Evolutionary conservation across 164 flowering plant genomes (phyloP).

Genomic region (Magnolia kwangsiensis): DNA sequence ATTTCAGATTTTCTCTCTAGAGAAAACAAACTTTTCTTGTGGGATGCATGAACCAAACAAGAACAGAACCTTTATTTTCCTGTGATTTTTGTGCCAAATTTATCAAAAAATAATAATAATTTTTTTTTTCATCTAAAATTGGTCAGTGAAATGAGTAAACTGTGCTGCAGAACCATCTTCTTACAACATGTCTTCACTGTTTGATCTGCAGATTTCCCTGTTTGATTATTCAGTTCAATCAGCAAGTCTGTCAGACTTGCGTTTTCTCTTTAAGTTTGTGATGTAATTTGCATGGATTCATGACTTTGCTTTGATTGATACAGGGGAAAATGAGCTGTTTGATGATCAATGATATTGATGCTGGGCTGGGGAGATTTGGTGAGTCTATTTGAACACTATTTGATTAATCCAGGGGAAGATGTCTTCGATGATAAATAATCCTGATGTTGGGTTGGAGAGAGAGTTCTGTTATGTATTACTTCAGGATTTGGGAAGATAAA

Average conservation of each 20-base stretch:
- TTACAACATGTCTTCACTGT: not conserved
- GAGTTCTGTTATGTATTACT: not conserved
- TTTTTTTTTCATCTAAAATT: too few species aligned
- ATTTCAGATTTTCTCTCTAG: not conserved
- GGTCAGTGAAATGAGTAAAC: slow-evolving; percentile 1
- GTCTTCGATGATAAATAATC: not conserved
- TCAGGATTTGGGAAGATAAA: not conserved
- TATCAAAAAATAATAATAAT: too few species aligned
- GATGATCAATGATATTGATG: slow-evolving; percentile 96
- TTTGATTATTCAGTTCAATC: not conserved
- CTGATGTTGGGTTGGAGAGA: not conserved
- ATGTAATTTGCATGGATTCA: not conserved
- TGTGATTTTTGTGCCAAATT: too few species aligned
- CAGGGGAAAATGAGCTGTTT: slow-evolving; percentile 96
- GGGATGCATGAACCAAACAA: not conserved
- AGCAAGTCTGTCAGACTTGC: not conserved
- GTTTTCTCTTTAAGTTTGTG: not conserved
- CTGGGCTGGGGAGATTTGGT: slow-evolving; percentile 97
- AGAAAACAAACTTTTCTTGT: not conserved
- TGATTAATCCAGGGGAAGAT: not conserved
- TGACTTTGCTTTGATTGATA: slow-evolving; percentile 11
- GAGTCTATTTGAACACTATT: slow-evolving; percentile 21
- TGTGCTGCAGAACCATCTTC: not conserved
- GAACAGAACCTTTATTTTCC: not conserved
- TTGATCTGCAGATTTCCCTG: not conserved